Conservation (phyloP, 2,329 filamentous ascomycete species). For the Rhynchosporium secalis region DNA sequence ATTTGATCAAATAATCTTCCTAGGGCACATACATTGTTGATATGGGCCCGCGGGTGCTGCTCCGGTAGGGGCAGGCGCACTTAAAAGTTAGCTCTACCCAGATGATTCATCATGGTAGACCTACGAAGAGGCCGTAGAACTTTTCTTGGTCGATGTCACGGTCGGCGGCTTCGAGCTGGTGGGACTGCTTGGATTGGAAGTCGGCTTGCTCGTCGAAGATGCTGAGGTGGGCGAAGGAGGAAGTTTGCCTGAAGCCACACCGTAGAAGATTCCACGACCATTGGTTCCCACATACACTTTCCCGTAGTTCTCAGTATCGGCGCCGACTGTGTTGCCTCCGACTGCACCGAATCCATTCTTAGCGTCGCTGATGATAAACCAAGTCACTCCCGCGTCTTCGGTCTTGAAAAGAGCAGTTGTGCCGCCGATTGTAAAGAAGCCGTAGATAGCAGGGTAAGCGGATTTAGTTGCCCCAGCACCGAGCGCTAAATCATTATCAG, state of each 20-base stretch:
- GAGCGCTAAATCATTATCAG: conserved; percentile 12
- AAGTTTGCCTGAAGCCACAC: conserved; percentile 29
- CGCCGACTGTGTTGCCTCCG: conserved; percentile 31
- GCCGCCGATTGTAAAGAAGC: conserved; percentile 23
- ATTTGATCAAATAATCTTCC: neutral
- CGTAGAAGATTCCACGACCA: conserved; percentile 40
- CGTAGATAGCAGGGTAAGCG: conserved; percentile 24
- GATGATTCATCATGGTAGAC: neutral
- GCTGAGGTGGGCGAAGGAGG: conserved; percentile 29
- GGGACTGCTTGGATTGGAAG: neutral
- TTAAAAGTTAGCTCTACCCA: neutral
- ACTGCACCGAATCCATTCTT: conserved; percentile 31
- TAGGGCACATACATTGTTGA: conserved; percentile 12
- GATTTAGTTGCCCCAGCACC: conserved; percentile 18
- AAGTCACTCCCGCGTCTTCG: conserved; percentile 22
- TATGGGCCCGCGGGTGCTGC: conserved; percentile 8
- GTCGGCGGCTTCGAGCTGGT: conserved; percentile 9
- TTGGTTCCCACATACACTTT: conserved; percentile 41
- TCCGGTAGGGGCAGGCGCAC: neutral
- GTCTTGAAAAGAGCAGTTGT: conserved; percentile 25
- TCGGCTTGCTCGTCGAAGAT: conserved; percentile 4
- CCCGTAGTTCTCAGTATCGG: conserved; percentile 26
- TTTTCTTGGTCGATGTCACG: conserved; percentile 5
- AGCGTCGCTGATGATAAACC: conserved; percentile 26
- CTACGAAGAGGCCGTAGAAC: conserved; percentile 1